Evolutionary conservation across 768 basidiomycete species (phyloP), one percentile per base, ranked within the genome.

Genomic region (Chlorophyllum brunneum): DNA sequence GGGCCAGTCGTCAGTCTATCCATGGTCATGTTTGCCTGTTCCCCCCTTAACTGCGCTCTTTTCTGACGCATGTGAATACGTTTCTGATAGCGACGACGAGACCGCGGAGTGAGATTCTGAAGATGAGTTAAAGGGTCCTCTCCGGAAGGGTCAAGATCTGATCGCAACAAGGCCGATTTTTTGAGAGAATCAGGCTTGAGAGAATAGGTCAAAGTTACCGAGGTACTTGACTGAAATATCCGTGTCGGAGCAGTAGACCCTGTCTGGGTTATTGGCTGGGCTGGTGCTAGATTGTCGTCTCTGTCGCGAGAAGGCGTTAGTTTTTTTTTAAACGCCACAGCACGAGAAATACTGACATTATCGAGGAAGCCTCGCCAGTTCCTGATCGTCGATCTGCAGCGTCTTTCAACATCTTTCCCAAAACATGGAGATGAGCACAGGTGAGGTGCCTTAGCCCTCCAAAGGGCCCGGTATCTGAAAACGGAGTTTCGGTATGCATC

Each of bases 51-150:
- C 26, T 23, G 18, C 11, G 56, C 56, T 34, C 56, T 20, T 38
- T 53, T 48, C 26, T 48, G 52, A 24, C 56, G 56, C 56, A 57
- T 57, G 29, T 57, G 38, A 13, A 57, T 44, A 20, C 56, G 52
- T 16, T 57, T 57, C 8, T 41, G 34, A 39, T 48, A 40, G 39
- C 56, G 58, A 15, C 58, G 49, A 20, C 56, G 53, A 7, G 55
- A 47, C 8, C 41, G 44, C 5, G 56, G 49, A 20, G 41, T 52
- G 3, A 59, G 40, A 27, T 57, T 41, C 30, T 49, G 34, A 15
- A 36, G 23, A 37, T 54, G 51, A 33, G 45, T 24, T 49, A 33
- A 30, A 48, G 39, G 16, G 41, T 52, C 29, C 54, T 56, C 42
- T 55, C 50, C 44, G 39, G 48, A 18, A 41, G 37, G 18, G 45